These are phyloP conservation scores for Hygrocybe punicea DNA, from an alignment of 768 basidiomycete genomes.

Conservation along the genomic window DNA sequence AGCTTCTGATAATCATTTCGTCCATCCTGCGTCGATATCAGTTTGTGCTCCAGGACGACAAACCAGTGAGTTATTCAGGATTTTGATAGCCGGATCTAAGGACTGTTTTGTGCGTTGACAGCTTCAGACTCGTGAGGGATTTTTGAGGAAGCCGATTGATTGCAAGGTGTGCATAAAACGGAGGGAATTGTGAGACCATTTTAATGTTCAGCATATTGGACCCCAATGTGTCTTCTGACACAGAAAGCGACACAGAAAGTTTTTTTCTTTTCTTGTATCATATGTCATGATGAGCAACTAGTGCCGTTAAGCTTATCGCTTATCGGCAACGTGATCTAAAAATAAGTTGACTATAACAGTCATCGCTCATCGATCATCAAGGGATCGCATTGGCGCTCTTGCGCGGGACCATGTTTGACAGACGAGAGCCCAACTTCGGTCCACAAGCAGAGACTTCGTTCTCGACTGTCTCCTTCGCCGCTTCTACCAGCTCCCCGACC, in stretches of 20 bases:
- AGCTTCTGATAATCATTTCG: constrained; percentile 76
- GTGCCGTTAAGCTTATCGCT: no score
- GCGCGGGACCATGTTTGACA: constrained; percentile 71
- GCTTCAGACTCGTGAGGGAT: constrained; percentile 79
- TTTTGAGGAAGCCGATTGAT: constrained; percentile 76
- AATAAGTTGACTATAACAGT: no score
- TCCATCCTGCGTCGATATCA: constrained; percentile 75
- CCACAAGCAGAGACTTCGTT: constrained; percentile 47
- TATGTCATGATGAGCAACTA: no score
- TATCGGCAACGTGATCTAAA: no score
- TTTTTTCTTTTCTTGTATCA: no score
- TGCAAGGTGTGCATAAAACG: constrained; percentile 73
- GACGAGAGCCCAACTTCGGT: background rate
- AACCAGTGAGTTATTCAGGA: constrained; percentile 43
- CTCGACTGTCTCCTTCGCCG: constrained; percentile 63
- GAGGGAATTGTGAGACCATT: constrained; percentile 37
- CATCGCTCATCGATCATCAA: background rate
- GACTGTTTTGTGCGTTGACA: constrained; percentile 22
- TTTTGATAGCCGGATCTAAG: constrained; percentile 8
- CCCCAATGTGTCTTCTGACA: no score
- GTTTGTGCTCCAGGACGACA: constrained; percentile 60
- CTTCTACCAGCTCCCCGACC: background rate
- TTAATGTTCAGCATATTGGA: no score
- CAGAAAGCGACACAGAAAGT: no score
- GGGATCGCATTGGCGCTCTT: background rate